Conservation (phyloP, 108 stramenopile species). For the Stephanodiscus minutulus region DNA sequence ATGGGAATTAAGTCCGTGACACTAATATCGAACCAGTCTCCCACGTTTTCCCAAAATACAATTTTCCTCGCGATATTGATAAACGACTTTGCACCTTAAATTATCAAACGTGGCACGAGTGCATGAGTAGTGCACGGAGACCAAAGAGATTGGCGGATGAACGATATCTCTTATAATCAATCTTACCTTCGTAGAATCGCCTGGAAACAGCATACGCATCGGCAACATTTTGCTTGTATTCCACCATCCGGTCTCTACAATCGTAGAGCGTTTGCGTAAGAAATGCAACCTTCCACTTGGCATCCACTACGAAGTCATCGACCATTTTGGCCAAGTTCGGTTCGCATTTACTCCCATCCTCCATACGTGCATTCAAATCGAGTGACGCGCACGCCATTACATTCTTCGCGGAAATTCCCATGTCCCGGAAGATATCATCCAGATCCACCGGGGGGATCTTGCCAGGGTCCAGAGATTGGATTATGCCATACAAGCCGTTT, state of each 20-base stretch:
- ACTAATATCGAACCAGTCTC: constrained; percentile 46
- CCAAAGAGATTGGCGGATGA: neutral
- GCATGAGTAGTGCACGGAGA: neutral
- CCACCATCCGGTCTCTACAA: constrained; percentile 24
- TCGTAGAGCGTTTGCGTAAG: constrained; percentile 23
- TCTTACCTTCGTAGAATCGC: constrained; percentile 37
- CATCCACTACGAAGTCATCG: constrained; percentile 36
- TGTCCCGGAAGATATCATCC: constrained; percentile 27
- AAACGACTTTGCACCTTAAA: constrained; percentile 28
- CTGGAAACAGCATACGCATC: constrained; percentile 35
- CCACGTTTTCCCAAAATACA: constrained; percentile 32
- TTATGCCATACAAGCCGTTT: constrained; percentile 25
- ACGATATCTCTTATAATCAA: neutral
- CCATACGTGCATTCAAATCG: constrained; percentile 31
- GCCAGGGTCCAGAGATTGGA: constrained; percentile 25
- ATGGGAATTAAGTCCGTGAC: constrained; percentile 30
- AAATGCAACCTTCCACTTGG: constrained; percentile 39
- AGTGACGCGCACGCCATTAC: constrained; percentile 43
- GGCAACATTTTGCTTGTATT: constrained; percentile 43
- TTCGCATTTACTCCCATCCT: constrained; percentile 36
- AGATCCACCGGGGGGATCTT: constrained; percentile 23
- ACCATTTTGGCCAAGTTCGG: constrained; percentile 40
- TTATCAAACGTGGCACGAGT: neutral
- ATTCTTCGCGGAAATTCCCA: constrained; percentile 23
- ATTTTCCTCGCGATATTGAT: constrained; percentile 31